A percentile compares a stretch with the other conserved stretches of the same genome.
Evolutionary conservation across 768 basidiomycete species (phyloP).

Genomic region (Punctularia strigosozonata): DNA sequence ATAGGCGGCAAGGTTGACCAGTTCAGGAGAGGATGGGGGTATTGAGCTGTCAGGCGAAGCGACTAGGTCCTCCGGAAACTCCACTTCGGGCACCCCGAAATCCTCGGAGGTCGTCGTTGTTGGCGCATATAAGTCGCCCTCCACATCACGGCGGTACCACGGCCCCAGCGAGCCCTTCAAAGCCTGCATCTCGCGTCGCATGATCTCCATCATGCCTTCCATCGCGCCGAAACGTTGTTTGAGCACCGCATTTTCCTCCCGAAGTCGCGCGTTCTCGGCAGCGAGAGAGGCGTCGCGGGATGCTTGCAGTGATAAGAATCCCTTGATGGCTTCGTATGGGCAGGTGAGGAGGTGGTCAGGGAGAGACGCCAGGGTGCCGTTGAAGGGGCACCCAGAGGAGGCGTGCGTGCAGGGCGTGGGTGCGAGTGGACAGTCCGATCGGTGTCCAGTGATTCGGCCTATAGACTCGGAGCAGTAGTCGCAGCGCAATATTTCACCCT

Average conservation of each 20-base stretch:
- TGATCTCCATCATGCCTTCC: slow-evolving; percentile 38
- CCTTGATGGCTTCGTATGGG: slow-evolving; percentile 49
- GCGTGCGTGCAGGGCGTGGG: slow-evolving; percentile 32
- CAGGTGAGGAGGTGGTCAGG: slow-evolving; percentile 30
- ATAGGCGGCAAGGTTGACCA: slow-evolving; percentile 19
- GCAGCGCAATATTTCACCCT: too few species aligned
- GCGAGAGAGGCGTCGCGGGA: slow-evolving; percentile 19
- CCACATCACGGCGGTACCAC: slow-evolving; percentile 36
- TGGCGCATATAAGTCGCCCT: too few species aligned
- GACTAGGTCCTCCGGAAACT: slow-evolving; percentile 18
- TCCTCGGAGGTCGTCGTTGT: slow-evolving; percentile 3
- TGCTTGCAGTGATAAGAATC: slow-evolving; percentile 27
- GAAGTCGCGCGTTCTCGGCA: slow-evolving; percentile 23
- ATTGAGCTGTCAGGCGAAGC: slow-evolving; percentile 13
- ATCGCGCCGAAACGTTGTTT: slow-evolving; percentile 45
- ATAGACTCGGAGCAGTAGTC: too few species aligned
- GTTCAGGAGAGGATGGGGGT: slow-evolving; percentile 4
- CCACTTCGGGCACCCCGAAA: slow-evolving; percentile 10
- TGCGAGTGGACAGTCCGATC: slow-evolving; percentile 23
- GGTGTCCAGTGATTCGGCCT: too few species aligned
- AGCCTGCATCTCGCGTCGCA: slow-evolving; percentile 44
- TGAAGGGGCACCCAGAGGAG: slow-evolving; percentile 42
- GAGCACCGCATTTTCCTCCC: slow-evolving; percentile 55
- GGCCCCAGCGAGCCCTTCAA: slow-evolving; percentile 54
- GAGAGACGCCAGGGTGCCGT: slow-evolving; percentile 28